Percentiles rank a stretch among this genome's conserved stretches.
Conservation (phyloP, 345 rosid genomes). For the Salix suchowensis region DNA sequence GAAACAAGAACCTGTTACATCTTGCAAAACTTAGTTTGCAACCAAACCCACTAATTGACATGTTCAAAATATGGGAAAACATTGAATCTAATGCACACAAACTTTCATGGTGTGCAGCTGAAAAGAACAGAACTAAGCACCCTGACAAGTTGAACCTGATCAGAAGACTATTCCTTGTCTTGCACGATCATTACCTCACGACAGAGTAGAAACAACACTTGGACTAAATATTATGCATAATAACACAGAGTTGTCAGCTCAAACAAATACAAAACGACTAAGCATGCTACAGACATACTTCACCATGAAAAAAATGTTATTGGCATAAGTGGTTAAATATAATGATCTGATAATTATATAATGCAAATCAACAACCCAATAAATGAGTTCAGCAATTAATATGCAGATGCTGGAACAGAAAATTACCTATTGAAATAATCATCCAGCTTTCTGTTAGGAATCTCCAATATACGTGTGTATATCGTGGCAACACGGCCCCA, state of each 20-base stretch:
- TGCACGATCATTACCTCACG: background rate
- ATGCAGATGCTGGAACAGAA: background rate
- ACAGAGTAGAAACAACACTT: background rate
- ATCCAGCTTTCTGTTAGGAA: conserved; percentile 82
- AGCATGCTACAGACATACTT: background rate
- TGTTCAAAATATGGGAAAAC: background rate
- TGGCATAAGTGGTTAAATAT: background rate
- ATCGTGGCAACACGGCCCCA: conserved; percentile 77
- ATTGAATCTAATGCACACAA: background rate
- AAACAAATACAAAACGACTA: background rate
- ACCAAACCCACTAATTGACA: background rate
- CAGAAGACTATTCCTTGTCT: background rate
- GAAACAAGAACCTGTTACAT: background rate
- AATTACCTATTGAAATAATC: conserved; percentile 64
- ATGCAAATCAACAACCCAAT: background rate
- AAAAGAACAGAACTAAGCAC: background rate
- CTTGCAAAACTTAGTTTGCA: background rate
- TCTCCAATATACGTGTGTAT: conserved; percentile 77
- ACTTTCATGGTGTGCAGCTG: background rate
- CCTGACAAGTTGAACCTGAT: background rate
- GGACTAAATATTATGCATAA: background rate
- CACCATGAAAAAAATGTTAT: background rate
- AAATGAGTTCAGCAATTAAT: background rate
- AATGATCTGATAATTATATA: background rate
- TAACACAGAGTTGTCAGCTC: background rate